These are phyloP conservation scores for Anthoceros angustus DNA, from an alignment of 225 moss, liverwort and hornwort species.

Conservation along the genomic window DNA sequence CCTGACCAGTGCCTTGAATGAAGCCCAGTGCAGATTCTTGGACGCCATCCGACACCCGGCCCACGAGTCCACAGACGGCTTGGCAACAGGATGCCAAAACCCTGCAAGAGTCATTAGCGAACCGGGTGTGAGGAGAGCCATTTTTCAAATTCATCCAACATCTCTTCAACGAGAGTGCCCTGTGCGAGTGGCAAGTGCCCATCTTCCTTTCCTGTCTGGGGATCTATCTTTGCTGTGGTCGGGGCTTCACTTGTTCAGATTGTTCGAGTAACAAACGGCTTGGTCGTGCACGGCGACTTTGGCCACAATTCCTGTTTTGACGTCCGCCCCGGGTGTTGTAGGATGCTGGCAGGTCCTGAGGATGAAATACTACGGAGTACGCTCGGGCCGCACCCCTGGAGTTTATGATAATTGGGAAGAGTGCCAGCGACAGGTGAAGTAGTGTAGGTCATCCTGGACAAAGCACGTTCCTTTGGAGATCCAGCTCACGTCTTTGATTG, in stretches of 20 bases:
- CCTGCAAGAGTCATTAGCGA: neutral
- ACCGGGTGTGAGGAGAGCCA: neutral
- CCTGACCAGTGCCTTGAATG: slow-evolving; percentile 6
- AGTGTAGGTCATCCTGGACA: neutral
- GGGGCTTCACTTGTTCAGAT: no score
- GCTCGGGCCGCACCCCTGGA: neutral
- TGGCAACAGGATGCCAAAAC: neutral
- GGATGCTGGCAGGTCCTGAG: neutral
- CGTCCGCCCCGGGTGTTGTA: neutral
- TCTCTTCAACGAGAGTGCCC: no score
- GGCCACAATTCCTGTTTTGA: neutral
- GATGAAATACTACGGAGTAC: neutral
- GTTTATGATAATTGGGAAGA: neutral
- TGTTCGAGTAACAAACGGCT: no score
- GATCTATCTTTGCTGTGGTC: no score
- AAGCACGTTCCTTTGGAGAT: neutral
- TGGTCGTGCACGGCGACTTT: no score
- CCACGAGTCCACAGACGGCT: neutral
- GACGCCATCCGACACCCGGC: neutral
- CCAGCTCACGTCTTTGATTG: neutral
- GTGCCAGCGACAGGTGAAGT: neutral
- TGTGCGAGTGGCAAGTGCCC: no score
- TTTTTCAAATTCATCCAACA: no score
- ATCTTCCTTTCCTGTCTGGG: no score
- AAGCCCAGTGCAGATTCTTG: neutral